These are phyloP conservation scores for Geoglossum glabrum DNA, from an alignment of 495 filamentous ascomycete genomes.

Conservation along the genomic window DNA sequence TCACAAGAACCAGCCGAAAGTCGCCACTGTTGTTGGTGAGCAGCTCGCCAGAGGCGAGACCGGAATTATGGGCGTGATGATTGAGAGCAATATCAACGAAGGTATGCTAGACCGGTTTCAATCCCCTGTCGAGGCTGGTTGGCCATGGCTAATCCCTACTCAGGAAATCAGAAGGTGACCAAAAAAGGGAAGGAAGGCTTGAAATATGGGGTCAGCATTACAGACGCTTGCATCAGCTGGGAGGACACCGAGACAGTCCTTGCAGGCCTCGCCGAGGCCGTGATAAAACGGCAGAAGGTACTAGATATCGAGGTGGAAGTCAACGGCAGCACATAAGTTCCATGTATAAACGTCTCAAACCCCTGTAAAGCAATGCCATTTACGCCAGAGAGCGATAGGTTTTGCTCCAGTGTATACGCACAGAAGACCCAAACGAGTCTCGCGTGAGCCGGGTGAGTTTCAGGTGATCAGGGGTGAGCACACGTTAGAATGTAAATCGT, in stretches of 20 bases:
- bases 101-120: conserved; percentile 28
- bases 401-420: too few species aligned
- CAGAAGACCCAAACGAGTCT: too few species aligned
- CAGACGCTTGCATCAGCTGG: conserved; percentile 92
- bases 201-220: conserved; percentile 92
- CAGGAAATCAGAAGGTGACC: conserved; percentile 82
- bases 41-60: conserved; percentile 73
- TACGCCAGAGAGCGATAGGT: too few species aligned
- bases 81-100: conserved; percentile 92
- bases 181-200: conserved; percentile 72
- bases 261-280: conserved; percentile 58
- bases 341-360: not conserved
- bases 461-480: too few species aligned
- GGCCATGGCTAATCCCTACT: conserved; percentile 2
- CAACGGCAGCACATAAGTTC: not conserved
- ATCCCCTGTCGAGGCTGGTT: not conserved
- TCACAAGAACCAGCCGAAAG: conserved; percentile 94
- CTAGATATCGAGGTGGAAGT: conserved; percentile 6
- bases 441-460: too few species aligned
- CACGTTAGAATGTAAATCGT: too few species aligned
- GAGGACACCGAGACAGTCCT: conserved; percentile 76
- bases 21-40: conserved; percentile 59
- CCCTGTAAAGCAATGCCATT: too few species aligned
- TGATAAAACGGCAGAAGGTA: conserved; percentile 42
- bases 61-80: conserved; percentile 94